Evolutionary conservation across 1,284 basidiomycete genomes (phyloP).

Genomic region (Irpex sp.): DNA sequence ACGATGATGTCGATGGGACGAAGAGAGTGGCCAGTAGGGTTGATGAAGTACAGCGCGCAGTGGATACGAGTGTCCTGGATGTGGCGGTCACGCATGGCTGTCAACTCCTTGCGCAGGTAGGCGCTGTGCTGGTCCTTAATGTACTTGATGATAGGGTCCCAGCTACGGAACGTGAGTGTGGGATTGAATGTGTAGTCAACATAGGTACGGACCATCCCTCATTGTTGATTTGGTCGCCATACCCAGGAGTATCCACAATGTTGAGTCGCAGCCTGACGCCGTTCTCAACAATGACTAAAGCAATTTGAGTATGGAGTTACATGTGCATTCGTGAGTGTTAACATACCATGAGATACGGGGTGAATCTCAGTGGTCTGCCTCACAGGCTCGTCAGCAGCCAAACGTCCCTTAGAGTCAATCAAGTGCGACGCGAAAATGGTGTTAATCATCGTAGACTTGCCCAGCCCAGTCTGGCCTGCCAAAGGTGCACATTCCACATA

Average conservation of each 20-base stretch:
- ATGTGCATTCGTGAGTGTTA: background rate
- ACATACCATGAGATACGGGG: constrained; percentile 87
- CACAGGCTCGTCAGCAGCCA: constrained; percentile 82
- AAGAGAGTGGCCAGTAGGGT: constrained; percentile 90
- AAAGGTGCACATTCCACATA: background rate
- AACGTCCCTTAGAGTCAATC: constrained; percentile 94
- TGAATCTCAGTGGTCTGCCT: constrained; percentile 97
- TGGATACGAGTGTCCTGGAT: constrained; percentile 98
- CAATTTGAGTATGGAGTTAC: background rate
- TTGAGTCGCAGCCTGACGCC: constrained; percentile 93
- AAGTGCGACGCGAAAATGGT: constrained; percentile 98
- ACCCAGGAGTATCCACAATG: constrained; percentile 98
- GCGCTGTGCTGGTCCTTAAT: constrained; percentile 99
- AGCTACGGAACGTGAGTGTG: constrained; percentile 43
- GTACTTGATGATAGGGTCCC: constrained; percentile 98
- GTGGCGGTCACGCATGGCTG: constrained; percentile 96
- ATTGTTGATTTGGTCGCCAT: constrained; percentile 98
- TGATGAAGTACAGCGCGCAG: constrained; percentile 98
- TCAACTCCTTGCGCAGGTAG: constrained; percentile 97
- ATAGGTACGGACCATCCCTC: constrained; percentile 79
- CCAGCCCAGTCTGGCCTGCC: constrained; percentile 91
- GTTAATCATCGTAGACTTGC: constrained; percentile 98
- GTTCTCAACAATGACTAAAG: constrained; percentile 89
- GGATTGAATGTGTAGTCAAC: constrained; percentile 1
- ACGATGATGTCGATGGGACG: constrained; percentile 96